Base-by-base conservation (phyloP, 257 asterid species). In the Penstemon newberryi region DNA sequence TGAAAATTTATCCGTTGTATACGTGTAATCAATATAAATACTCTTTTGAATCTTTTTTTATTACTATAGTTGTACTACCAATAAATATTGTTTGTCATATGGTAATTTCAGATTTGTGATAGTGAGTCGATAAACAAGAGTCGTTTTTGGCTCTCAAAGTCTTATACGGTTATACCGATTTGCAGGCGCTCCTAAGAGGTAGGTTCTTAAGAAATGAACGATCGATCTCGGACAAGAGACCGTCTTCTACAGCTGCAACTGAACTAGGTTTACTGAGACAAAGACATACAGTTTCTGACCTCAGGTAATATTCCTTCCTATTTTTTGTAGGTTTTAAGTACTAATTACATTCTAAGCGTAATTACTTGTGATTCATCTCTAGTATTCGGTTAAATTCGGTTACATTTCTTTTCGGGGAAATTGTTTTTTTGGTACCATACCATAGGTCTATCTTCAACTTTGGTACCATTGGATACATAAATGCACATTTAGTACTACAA, bases 161-260 rank as follows among this genome's bases (percentile, higher is more conserved):
- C 49, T 25, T 25, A 25, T 25, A 25, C 33, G 33, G 33, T 51
- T 54, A 7, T 47, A 40, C 37, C 46, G 44, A 19, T 63, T 41
- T 81, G 78, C 85, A 93, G 99, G 86, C 96, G 10, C 83, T 88
- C 38, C 95, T 90, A 62, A 78, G 85, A 63, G 96, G 96, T 50
- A 88, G 96, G 73, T 93, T 93, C 77, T 73, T 93, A 66, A 77
- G 85, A 64, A 88, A 87, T 70, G 89, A 74, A 67, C 73, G 72
- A 71, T 47, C 60, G 59, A 74, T 69, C n/a, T 67, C 68, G 54
- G 96, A 86, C 39, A 84, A 81, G 81, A 77, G 79, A 73, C 83
- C 87, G 56, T 71, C 80, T 76, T 83, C 90, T 4, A 44, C 59
- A 67, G 96, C 89, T 76, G 86, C 83, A 47, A 79, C 84, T 71